phyloP scores from a whole-genome alignment of 257 asterid genomes.

The Parsonsia alboflavescens region DNA sequence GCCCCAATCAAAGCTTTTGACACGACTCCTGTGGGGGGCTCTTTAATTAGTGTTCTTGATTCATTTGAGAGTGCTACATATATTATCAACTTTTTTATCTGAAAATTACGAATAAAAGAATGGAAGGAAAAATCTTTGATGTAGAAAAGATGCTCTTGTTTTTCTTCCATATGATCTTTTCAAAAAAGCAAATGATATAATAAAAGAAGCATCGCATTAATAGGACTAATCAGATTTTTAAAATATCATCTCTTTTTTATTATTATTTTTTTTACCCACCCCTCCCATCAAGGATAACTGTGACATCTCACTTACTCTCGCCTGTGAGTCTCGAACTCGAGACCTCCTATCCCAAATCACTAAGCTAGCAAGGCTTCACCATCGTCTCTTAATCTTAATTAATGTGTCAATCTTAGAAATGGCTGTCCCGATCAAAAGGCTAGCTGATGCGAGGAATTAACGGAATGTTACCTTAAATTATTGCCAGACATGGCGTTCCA shows the following conservation, averaged over 20 bases:
- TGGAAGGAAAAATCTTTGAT: background rate
- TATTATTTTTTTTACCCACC: no score
- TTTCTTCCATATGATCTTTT: background rate
- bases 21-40: background rate
- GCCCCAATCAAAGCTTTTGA: conserved; percentile 6
- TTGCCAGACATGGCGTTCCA: background rate
- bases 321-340: no score
- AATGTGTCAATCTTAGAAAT: background rate
- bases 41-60: background rate
- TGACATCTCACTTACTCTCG: no score
- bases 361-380: no score
- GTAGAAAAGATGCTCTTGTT: background rate
- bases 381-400: no score
- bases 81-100: background rate
- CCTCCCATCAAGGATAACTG: no score
- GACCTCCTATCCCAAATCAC: no score
- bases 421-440: no score
- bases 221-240: background rate
- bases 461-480: background rate
- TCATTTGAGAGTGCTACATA: background rate
- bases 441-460: no score
- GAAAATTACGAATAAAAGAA: background rate
- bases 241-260: no score
- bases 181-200: background rate
- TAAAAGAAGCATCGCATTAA: background rate